A percentile compares a stretch with the other conserved stretches of the same genome.
Conservation (phyloP, 306 rosid genomes). For the Vachellia collinsii region DNA sequence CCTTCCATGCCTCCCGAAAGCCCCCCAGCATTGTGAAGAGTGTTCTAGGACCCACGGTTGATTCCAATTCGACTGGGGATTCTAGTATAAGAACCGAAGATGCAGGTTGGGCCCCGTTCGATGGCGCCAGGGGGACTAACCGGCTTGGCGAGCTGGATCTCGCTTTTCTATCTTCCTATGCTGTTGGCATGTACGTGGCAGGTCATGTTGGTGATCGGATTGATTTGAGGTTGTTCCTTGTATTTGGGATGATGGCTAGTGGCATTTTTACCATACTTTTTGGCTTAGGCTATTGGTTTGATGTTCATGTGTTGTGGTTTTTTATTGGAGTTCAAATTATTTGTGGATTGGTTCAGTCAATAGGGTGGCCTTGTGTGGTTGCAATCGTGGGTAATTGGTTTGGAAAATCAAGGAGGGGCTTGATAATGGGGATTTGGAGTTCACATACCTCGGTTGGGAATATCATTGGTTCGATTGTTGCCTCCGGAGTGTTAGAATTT, state of each 20-base stretch:
- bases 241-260: conserved; percentile 82
- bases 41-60: conserved; percentile 56
- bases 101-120: conserved; percentile 67
- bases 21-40: conserved; percentile 86
- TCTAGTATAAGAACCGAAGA: conserved; percentile 26
- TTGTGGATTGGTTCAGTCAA: conserved; percentile 90
- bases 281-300: conserved; percentile 87
- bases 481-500: conserved; percentile 70
- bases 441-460: conserved; percentile 93
- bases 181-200: conserved; percentile 68
- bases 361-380: conserved; percentile 98
- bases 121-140: conserved; percentile 59
- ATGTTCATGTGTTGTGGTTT: conserved; percentile 73
- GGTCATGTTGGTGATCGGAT: conserved; percentile 70
- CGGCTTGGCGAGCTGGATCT: conserved; percentile 73
- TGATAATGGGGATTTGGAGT: conserved; percentile 85
- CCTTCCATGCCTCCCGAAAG: conserved; percentile 76
- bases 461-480: conserved; percentile 78
- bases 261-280: conserved; percentile 72
- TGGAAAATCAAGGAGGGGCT: conserved; percentile 66
- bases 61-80: conserved; percentile 37
- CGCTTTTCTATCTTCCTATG: conserved; percentile 65
- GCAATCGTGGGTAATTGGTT: conserved; percentile 73
- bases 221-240: conserved; percentile 64
- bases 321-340: conserved; percentile 72